Evolutionary conservation across 2,329 filamentous ascomycete genomes (phyloP).

Genomic region (Elsinoe batatas): DNA sequence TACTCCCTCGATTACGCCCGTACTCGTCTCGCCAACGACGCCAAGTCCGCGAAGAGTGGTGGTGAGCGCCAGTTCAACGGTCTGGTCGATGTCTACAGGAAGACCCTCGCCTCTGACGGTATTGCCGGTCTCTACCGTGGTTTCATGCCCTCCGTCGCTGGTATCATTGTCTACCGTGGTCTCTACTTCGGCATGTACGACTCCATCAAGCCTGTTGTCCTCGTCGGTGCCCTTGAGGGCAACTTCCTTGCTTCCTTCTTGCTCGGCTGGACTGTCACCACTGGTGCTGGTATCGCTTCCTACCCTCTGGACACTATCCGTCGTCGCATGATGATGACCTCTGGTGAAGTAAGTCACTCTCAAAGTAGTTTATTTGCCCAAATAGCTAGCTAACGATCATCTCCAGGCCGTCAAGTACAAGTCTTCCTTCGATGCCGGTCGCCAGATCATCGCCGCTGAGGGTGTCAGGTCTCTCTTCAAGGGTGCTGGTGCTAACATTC

Average conservation of each 20-base stretch:
- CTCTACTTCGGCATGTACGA: slow-evolving; percentile 99
- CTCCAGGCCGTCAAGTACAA: slow-evolving; percentile 99
- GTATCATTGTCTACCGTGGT: slow-evolving; percentile 99
- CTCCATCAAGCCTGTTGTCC: slow-evolving; percentile 98
- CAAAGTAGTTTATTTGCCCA: too few relatives aligned
- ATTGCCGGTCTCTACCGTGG: slow-evolving; percentile 99
- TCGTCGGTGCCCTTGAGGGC: slow-evolving; percentile 81
- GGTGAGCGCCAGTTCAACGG: slow-evolving; percentile 99
- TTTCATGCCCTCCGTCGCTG: slow-evolving; percentile 98
- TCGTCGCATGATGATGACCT: slow-evolving; percentile 99
- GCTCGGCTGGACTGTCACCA: slow-evolving; percentile 98
- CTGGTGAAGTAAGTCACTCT: slow-evolving; percentile 58
- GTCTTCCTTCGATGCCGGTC: slow-evolving; percentile 86
- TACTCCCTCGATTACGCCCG: slow-evolving; percentile 99
- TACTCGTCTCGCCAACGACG: slow-evolving; percentile 99
- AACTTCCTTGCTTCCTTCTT: slow-evolving; percentile 99
- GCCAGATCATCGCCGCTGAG: slow-evolving; percentile 95
- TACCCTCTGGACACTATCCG: slow-evolving; percentile 99
- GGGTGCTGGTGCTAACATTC: slow-evolving; percentile 99
- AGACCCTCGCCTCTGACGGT: slow-evolving; percentile 98
- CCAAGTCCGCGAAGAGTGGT: slow-evolving; percentile 94
- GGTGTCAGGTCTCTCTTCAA: slow-evolving; percentile 99
- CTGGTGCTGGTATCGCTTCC: slow-evolving; percentile 99
- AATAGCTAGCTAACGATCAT: slow-evolving; percentile 28
- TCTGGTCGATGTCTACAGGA: slow-evolving; percentile 98